These are phyloP conservation scores for Cordyceps farinosa DNA, from an alignment of 2,329 filamentous ascomycete genomes.

Conservation along the genomic window DNA sequence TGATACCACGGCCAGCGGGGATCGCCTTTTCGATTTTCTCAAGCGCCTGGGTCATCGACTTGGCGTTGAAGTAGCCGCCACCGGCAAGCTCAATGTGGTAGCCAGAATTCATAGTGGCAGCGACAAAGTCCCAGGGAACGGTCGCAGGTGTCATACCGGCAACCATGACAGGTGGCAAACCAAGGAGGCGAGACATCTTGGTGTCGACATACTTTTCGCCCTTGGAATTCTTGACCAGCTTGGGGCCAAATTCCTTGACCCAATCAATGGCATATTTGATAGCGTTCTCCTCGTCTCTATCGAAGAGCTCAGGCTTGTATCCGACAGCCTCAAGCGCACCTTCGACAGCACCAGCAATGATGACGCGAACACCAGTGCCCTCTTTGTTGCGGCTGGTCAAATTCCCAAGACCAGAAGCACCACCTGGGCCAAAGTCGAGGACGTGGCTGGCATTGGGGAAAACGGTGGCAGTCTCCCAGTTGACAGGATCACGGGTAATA, in stretches of 20 bases:
- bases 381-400: slow-evolving; percentile 99
- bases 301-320: slow-evolving; percentile 97
- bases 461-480: slow-evolving; percentile 93
- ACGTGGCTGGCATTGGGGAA: slow-evolving; percentile 92
- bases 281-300: slow-evolving; percentile 90
- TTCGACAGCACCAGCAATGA: slow-evolving; percentile 88
- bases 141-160: slow-evolving; percentile 93
- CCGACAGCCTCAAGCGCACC: slow-evolving; percentile 87
- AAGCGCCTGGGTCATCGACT: slow-evolving; percentile 78
- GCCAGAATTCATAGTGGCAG: slow-evolving; percentile 90
- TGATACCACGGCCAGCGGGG: slow-evolving; percentile 81
- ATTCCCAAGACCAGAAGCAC: slow-evolving; percentile 92
- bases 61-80: slow-evolving; percentile 83
- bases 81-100: slow-evolving; percentile 90
- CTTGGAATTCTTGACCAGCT: slow-evolving; percentile 80
- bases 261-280: slow-evolving; percentile 95
- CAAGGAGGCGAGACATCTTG: slow-evolving; percentile 86
- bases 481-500: slow-evolving; percentile 89
- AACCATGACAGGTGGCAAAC: slow-evolving; percentile 82
- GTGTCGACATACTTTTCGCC: slow-evolving; percentile 93
- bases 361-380: slow-evolving; percentile 93
- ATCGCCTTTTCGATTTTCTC: slow-evolving; percentile 81
- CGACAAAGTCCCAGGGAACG: slow-evolving; percentile 86
- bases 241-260: slow-evolving; percentile 96
- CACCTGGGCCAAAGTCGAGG: slow-evolving; percentile 93